Conservation (phyloP, 306 rosid species). For the Glycyrrhiza uralensis region DNA sequence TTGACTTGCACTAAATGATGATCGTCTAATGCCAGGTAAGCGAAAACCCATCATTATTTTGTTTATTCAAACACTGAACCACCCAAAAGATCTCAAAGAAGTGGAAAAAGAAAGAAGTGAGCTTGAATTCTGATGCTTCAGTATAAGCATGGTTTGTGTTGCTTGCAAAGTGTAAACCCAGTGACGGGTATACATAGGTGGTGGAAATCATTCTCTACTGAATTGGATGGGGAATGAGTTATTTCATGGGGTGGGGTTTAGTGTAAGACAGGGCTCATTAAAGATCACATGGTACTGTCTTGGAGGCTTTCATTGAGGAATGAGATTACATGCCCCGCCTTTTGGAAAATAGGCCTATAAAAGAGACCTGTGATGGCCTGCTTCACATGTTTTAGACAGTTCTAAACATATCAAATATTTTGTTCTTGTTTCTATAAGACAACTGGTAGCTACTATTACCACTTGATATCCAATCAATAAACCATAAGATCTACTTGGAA, state of each 20-base stretch:
- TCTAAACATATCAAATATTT: slow-evolving; percentile 2
- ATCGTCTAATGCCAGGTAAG: slow-evolving; percentile 23
- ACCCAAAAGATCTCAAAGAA: slow-evolving; percentile 2
- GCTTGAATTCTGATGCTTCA: not conserved
- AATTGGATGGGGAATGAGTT: not conserved
- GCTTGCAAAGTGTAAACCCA: slow-evolving; percentile 3
- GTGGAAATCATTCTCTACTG: not conserved
- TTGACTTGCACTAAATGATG: slow-evolving; percentile 16
- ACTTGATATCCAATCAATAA: not conserved
- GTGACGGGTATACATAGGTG: not conserved
- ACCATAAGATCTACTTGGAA: not conserved
- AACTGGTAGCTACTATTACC: not conserved
- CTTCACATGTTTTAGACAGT: not conserved
- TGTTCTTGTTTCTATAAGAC: not conserved
- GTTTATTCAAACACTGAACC: not conserved
- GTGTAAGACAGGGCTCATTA: not conserved
- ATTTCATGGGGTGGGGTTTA: not conserved
- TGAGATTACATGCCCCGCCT: not conserved
- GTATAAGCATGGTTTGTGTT: slow-evolving; percentile 8
- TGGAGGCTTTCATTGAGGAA: not conserved
- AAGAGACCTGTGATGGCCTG: not conserved
- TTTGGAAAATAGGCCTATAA: not conserved
- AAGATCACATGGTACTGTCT: slow-evolving; percentile 22
- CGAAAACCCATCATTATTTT: slow-evolving; percentile 30
- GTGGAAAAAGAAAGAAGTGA: not conserved